Percentiles rank a stretch among this genome's conserved stretches.
phyloP scores from a whole-genome alignment of 257 asterid genomes.

The Solanum gandarillasii region DNA sequence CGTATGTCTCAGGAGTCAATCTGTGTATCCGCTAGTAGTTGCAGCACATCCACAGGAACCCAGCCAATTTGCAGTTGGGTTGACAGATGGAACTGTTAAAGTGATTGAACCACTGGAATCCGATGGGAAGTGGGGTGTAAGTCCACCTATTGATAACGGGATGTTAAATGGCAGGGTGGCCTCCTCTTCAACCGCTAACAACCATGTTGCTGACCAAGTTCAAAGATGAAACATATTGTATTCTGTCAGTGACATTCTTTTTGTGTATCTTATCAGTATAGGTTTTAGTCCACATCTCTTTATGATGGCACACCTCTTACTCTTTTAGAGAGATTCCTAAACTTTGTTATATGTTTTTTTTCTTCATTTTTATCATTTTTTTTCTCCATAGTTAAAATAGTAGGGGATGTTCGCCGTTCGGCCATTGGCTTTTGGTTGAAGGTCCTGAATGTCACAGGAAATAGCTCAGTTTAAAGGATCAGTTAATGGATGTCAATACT shows the following conservation, averaged over 20 bases:
- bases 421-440: not conserved
- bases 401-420: not conserved
- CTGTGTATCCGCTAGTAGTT: constrained; percentile 51
- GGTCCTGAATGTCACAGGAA: not conserved
- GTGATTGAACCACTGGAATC: constrained; percentile 89
- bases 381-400: not conserved
- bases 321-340: constrained; percentile 11
- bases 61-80: constrained; percentile 80
- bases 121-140: constrained; percentile 70
- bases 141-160: constrained; percentile 68
- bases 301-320: constrained; percentile 19
- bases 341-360: constrained; percentile 2
- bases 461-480: not conserved
- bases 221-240: constrained; percentile 43
- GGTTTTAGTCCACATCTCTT: constrained; percentile 34
- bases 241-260: constrained; percentile 2
- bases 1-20: constrained; percentile 45
- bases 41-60: constrained; percentile 91
- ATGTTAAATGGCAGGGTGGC: constrained; percentile 51
- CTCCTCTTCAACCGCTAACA: constrained; percentile 52
- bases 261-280: constrained; percentile 42
- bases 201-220: constrained; percentile 64
- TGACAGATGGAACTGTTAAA: constrained; percentile 85
- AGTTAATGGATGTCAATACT: not conserved
- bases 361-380: constrained; percentile 5